A percentile compares a stretch with the other conserved stretches of the same genome.
Conservation (phyloP, 2,329 filamentous ascomycete species). For the Metarhizium sp. region DNA sequence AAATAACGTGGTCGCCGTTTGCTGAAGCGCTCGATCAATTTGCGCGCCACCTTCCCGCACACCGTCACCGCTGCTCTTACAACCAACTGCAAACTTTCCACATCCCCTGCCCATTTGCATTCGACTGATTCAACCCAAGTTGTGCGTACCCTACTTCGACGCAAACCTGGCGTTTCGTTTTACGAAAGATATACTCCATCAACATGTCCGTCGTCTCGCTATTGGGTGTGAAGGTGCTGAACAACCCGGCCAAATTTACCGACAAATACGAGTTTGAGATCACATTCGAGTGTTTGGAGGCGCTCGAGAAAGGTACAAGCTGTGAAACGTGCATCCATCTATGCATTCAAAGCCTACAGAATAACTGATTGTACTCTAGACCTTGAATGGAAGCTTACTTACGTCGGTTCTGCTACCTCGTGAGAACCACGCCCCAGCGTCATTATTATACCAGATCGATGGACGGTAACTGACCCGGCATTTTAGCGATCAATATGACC, state of each 20-base stretch:
- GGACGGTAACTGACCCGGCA: conserved; percentile 4
- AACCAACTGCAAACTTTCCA: conserved; percentile 5
- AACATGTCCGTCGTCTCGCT: conserved; percentile 92
- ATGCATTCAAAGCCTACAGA: neutral
- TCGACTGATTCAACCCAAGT: neutral
- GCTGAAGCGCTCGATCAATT: conserved; percentile 5
- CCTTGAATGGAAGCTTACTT: conserved; percentile 98
- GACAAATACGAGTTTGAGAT: conserved; percentile 96
- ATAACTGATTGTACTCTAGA: conserved; percentile 41
- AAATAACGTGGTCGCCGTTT: neutral
- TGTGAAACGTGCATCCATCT: neutral
- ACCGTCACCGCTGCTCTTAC: conserved; percentile 3
- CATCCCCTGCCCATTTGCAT: neutral
- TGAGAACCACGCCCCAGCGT: conserved; percentile 38
- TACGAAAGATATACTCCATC: conserved; percentile 8
- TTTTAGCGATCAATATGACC: conserved; percentile 82
- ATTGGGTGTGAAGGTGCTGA: conserved; percentile 87
- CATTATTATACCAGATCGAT: neutral
- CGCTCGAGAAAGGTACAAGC: conserved; percentile 73
- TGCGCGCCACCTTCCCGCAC: neutral
- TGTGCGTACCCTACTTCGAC: neutral
- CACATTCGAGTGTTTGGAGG: conserved; percentile 95
- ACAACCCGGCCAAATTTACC: conserved; percentile 92
- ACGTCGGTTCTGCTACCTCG: conserved; percentile 96
- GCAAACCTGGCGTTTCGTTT: neutral